A percentile compares a stretch with the other conserved stretches of the same genome.
These are phyloP conservation scores for Sinapis alba DNA, from an alignment of 441 rosid genomes.

Conservation along the genomic window DNA sequence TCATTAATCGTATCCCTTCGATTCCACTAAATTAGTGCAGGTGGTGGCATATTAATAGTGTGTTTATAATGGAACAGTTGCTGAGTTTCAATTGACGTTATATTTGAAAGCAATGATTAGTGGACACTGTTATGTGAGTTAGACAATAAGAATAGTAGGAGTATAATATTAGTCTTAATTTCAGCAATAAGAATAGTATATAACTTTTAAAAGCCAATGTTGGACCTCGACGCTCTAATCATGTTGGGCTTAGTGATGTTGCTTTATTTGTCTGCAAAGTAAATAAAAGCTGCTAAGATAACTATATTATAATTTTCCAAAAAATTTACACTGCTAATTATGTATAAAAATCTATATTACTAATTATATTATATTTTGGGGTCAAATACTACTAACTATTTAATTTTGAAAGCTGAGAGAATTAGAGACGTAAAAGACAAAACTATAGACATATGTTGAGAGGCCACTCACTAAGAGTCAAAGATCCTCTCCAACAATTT, in stretches of 20 bases:
- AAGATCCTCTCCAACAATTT: too few relatives aligned
- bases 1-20: background rate
- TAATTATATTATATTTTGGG: too few relatives aligned
- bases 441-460: too few relatives aligned
- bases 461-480: too few relatives aligned
- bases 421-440: background rate
- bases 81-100: slow-evolving; percentile 28
- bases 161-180: slow-evolving; percentile 23
- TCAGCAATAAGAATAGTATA: slow-evolving; percentile 28
- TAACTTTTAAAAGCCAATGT: slow-evolving; percentile 13
- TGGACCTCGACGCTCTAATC: slow-evolving; percentile 39
- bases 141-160: background rate
- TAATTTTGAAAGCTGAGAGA: background rate
- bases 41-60: slow-evolving; percentile 7
- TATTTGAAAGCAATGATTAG: slow-evolving; percentile 40
- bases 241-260: slow-evolving; percentile 39
- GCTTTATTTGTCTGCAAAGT: slow-evolving; percentile 44
- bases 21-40: slow-evolving; percentile 4
- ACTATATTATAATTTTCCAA: background rate
- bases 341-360: background rate
- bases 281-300: slow-evolving; percentile 41
- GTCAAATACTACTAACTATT: too few relatives aligned
- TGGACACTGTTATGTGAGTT: slow-evolving; percentile 28
- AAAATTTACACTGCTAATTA: slow-evolving; percentile 13
- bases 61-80: slow-evolving; percentile 35